Conservation (phyloP, 352 stramenopile genomes). For the Aphanomyces euteiches region DNA sequence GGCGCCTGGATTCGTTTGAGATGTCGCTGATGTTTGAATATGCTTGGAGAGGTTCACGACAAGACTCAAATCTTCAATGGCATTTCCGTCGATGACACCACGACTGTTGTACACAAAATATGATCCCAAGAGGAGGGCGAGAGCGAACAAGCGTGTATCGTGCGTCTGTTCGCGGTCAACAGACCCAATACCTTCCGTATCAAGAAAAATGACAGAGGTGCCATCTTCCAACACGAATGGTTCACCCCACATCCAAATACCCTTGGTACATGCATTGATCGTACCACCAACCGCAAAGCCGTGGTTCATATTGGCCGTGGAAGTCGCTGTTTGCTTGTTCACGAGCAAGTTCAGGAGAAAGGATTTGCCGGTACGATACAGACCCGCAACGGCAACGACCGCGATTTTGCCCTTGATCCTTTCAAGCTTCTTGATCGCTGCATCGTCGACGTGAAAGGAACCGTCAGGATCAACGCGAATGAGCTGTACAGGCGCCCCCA, state of each 20-base stretch:
- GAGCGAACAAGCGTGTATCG: slow-evolving; percentile 87
- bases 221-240: slow-evolving; percentile 52
- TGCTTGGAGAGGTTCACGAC: slow-evolving; percentile 89
- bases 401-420: slow-evolving; percentile 74
- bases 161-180: slow-evolving; percentile 82
- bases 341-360: slow-evolving; percentile 87
- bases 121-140: slow-evolving; percentile 79
- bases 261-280: slow-evolving; percentile 89
- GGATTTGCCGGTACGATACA: slow-evolving; percentile 89
- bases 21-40: slow-evolving; percentile 67
- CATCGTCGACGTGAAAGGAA: slow-evolving; percentile 70
- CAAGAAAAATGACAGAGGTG: slow-evolving; percentile 82
- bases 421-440: slow-evolving; percentile 63
- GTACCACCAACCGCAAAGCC: slow-evolving; percentile 83
- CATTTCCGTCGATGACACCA: slow-evolving; percentile 86
- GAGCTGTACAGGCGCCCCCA: slow-evolving; percentile 65
- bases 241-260: slow-evolving; percentile 89
- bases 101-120: slow-evolving; percentile 91
- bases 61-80: slow-evolving; percentile 86
- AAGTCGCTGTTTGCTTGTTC: slow-evolving; percentile 33
- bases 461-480: slow-evolving; percentile 76
- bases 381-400: slow-evolving; percentile 76
- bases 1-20: slow-evolving; percentile 33
- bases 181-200: slow-evolving; percentile 86
- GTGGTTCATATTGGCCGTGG: slow-evolving; percentile 34